Base-by-base conservation (phyloP, 2,329 filamentous ascomycete genomes). In the Stylonectria norvegica region DNA sequence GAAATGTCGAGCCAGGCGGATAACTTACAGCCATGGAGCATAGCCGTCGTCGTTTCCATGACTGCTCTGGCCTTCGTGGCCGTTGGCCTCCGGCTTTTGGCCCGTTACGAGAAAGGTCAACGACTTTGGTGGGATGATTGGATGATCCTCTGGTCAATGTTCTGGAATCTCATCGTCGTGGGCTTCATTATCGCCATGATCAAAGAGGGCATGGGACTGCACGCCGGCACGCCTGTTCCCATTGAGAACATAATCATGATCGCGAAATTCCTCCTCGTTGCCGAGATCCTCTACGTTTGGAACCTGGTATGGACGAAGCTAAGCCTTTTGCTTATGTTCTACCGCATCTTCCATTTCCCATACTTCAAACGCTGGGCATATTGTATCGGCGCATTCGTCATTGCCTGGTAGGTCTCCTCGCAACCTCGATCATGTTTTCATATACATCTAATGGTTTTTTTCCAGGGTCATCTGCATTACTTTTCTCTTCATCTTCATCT, bases 401-500 rank as follows among this genome's bases (percentile, higher is more conserved):
- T 75, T 41, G 56, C 57, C 16, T 77, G 74, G 72, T 25, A 25
- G 22, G 22, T 12, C 12, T 12, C 22, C 22, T 25, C 7, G 22
- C n/a, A n/a, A 25, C 12, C 22, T 25, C 12, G 22, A 25, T 25
- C 7, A 25, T 25, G 7, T 25, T 7, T 25, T 25, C 22, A 7
- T 25, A 12, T 7, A 7, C 7, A 25, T 7, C 22, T 25, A 25
- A 25, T 25, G 22, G 7, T 7, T 12, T 7, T 12, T 7, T 7
- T 12, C 12, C 22, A 25, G 22, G 22, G 66, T 67, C 20, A 57
- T 76, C 20, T 62, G 61, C 40, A 69, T 73, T 45, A 70, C 69
- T 7, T 71, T 71, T 36, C 61, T 75, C 28, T 71, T 69, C 53
- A 66, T 75, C 42, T 77, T 78, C 49, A 71, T 75, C 50, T 78